These are phyloP conservation scores for Phylloporus sp. DNA, from an alignment of 768 basidiomycete species.

Conservation along the genomic window DNA sequence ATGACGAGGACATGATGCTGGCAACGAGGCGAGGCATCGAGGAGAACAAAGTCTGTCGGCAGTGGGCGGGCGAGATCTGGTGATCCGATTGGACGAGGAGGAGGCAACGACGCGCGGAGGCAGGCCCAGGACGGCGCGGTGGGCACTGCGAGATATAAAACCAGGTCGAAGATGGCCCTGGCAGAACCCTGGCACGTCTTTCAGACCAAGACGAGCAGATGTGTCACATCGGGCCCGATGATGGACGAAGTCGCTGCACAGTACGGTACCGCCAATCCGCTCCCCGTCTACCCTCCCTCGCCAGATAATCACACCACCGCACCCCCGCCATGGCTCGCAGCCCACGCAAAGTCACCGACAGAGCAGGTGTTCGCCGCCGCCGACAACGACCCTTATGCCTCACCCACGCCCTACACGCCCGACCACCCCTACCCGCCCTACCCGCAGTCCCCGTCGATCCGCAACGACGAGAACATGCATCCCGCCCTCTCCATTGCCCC, in stretches of 20 bases:
- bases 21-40: slow-evolving; percentile 19
- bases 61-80: slow-evolving; percentile 13
- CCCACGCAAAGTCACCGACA: slow-evolving; percentile 4
- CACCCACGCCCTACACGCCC: slow-evolving; percentile 22
- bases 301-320: slow-evolving; percentile 26
- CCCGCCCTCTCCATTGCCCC: slow-evolving; percentile 27
- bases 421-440: slow-evolving; percentile 27
- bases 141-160: slow-evolving; percentile 28
- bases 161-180: slow-evolving; percentile 22
- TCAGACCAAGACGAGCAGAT: slow-evolving; percentile 31
- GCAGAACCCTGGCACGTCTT: slow-evolving; percentile 28
- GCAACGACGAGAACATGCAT: slow-evolving; percentile 25
- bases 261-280: slow-evolving; percentile 23
- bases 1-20: slow-evolving; percentile 17
- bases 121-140: slow-evolving; percentile 4
- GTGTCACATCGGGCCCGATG: slow-evolving; percentile 33
- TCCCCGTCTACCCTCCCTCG: slow-evolving; percentile 30
- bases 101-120: slow-evolving; percentile 14
- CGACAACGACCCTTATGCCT: slow-evolving; percentile 34
- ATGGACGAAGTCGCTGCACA: slow-evolving; percentile 35
- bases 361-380: slow-evolving; percentile 35
- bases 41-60: slow-evolving; percentile 19
- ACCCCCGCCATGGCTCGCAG: slow-evolving; percentile 7
- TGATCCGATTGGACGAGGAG: slow-evolving; percentile 7
- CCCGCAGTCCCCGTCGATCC: slow-evolving; percentile 28